Base-by-base conservation (phyloP, 495 filamentous ascomycete species). In the Poronia punctata region DNA sequence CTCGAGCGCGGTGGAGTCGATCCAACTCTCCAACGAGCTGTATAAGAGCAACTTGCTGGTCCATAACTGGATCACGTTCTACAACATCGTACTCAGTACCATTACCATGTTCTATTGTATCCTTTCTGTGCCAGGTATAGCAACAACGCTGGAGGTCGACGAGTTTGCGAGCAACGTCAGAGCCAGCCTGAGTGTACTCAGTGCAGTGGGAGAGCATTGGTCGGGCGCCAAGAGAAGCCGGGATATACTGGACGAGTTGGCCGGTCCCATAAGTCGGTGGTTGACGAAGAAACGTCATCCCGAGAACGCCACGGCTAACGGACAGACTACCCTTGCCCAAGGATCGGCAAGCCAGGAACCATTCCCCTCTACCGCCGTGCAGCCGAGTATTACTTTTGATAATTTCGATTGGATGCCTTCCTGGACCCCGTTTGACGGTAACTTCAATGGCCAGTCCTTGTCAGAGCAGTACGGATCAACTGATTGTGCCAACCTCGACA, bases 121-220 rank as follows among this genome's bases (percentile, higher is more conserved):
- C 17, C 65, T 66, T 59, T 54, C 59, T 27, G 27, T 68, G 2
- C 64, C 66, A 3, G 39, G 49, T 7, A 47, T 64, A 14, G 47
- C 64, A 17, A 50, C 53, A 7, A 56, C 53, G 6, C 40, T 65
- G 14, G 59, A 59, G n/a, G 56, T 69, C 20, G 60, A 66, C 10
- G 62, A 63, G 9, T 44, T 72, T 7, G 58, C 62, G 3, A 45
- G 53, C 2, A 59, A 66, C 32, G 50, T 64, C n/a, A 52, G 56
- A 20, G 58, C 57, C n/a, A 49, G 59, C 16, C 49, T 61, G 37
- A 65, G 62, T 23, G 61, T 72, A 12, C 60, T 72, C 9, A 69
- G 67, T 44, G 65, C 66, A 16, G 64, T 68, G 14, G 68, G 65
- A 7, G 67, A 72, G 19, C 58, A 71, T 46, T 72, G 67, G 66